phyloP scores from a whole-genome alignment of 1,139 yeast species.

The Sugiyamaella japonica region DNA sequence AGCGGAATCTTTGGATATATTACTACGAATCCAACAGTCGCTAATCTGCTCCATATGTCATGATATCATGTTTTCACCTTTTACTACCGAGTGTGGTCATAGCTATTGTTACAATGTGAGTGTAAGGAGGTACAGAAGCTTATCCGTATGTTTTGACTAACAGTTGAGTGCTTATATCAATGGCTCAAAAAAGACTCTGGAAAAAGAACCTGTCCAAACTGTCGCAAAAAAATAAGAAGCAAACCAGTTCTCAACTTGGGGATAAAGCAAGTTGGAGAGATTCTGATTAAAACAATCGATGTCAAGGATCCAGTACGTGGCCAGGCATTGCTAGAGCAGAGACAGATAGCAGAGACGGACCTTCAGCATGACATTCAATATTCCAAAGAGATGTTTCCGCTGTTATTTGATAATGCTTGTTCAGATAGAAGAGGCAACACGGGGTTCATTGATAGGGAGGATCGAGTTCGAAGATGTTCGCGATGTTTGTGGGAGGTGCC shows the following conservation, averaged over 20 bases:
- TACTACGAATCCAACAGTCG: constrained; percentile 28
- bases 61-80: constrained; percentile 38
- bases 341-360: constrained; percentile 22
- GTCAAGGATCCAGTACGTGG: constrained; percentile 14
- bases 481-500: constrained; percentile 35
- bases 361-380: constrained; percentile 28
- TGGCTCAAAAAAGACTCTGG: constrained; percentile 31
- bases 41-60: constrained; percentile 40
- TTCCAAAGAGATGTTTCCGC: constrained; percentile 29
- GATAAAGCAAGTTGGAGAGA: constrained; percentile 24
- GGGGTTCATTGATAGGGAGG: constrained; percentile 31
- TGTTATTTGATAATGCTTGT: constrained; percentile 20
- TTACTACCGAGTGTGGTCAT: constrained; percentile 41
- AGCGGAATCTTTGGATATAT: constrained; percentile 19
- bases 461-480: constrained; percentile 33
- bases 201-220: constrained; percentile 33
- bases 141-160: neutral
- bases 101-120: constrained; percentile 38
- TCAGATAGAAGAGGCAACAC: constrained; percentile 18
- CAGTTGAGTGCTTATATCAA: constrained; percentile 32
- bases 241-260: constrained; percentile 25
- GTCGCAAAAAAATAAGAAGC: constrained; percentile 27
- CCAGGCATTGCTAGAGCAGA: constrained; percentile 18
- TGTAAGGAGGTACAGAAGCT: too few relatives aligned
- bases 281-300: constrained; percentile 20